These are phyloP conservation scores for Xerocomus amazonicus DNA, from an alignment of 1,284 basidiomycete genomes.

Conservation along the genomic window DNA sequence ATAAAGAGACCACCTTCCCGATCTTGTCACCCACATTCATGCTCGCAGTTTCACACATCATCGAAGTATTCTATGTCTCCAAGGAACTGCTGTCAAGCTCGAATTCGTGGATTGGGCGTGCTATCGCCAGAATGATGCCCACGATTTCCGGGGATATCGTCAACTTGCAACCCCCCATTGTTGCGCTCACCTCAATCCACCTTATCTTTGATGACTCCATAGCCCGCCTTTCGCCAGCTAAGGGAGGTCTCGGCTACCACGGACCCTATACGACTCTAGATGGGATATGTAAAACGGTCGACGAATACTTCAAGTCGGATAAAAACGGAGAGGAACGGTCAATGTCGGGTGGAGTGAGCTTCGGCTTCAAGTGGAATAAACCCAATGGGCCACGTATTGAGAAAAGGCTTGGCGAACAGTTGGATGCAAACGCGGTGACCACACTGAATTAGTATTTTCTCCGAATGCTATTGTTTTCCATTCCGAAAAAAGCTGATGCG, in stretches of 20 bases:
- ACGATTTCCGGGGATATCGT: constrained; percentile 50
- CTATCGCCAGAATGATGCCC: constrained; percentile 43
- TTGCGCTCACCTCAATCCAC: constrained; percentile 58
- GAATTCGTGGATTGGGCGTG: constrained; percentile 29
- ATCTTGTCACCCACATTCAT: constrained; percentile 52
- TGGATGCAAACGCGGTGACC: constrained; percentile 15
- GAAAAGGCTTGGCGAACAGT: constrained; percentile 14
- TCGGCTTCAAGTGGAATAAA: constrained; percentile 17
- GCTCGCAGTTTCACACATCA: constrained; percentile 48
- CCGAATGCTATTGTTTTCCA: not conserved
- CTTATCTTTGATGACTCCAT: constrained; percentile 69
- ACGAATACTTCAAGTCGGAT: constrained; percentile 45
- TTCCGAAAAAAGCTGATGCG: not conserved
- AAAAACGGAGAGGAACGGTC: constrained; percentile 34
- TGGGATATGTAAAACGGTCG: constrained; percentile 50
- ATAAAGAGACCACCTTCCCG: constrained; percentile 51
- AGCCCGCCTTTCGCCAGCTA: constrained; percentile 51
- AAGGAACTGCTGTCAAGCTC: constrained; percentile 38
- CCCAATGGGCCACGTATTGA: constrained; percentile 2
- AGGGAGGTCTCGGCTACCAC: constrained; percentile 65
- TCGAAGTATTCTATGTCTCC: constrained; percentile 53
- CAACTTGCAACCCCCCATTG: constrained; percentile 67
- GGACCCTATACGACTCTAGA: constrained; percentile 57
- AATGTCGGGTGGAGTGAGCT: constrained; percentile 29
- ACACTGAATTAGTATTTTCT: constrained; percentile 17